Evolutionary conservation across 2,329 filamentous ascomycete species (phyloP).

Genomic region (Diaporthe eres): DNA sequence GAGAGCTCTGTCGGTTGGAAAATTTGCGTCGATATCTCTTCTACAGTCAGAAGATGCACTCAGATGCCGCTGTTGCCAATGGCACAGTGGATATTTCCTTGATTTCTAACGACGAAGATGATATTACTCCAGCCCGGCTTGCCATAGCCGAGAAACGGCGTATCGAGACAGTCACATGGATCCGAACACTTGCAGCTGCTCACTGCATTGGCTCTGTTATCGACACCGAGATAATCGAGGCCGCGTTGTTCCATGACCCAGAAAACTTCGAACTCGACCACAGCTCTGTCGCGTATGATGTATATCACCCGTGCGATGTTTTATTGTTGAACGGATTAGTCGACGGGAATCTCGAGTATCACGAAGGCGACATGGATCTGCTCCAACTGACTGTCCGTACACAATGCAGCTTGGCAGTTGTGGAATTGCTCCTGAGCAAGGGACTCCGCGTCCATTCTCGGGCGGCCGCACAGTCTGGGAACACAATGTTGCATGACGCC

Average conservation of each 20-base stretch:
- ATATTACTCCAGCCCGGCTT: too few species aligned
- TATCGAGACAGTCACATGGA: not conserved
- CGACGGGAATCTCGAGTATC: not conserved
- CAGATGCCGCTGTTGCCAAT: not conserved
- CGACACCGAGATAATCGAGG: not conserved
- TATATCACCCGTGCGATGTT: not conserved
- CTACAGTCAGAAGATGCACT: not conserved
- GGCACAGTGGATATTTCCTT: too few species aligned
- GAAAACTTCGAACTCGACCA: too few species aligned
- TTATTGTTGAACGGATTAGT: not conserved
- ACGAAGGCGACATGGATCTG: not conserved
- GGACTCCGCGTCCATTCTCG: not conserved
- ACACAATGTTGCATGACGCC: slow-evolving; percentile 1
- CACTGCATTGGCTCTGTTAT: not conserved
- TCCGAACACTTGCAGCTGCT: not conserved
- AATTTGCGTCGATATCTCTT: not conserved
- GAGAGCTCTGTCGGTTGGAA: not conserved
- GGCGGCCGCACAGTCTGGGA: too few species aligned
- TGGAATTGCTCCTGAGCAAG: not conserved
- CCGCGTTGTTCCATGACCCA: not conserved
- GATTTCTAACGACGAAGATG: too few species aligned
- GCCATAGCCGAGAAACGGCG: not conserved
- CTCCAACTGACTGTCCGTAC: not conserved
- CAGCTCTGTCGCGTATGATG: not conserved
- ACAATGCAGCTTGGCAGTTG: not conserved